Evolutionary conservation across 495 filamentous ascomycete species (phyloP), one percentile per base, ranked within the genome.

Genomic region (Neurospora tetraspora): DNA sequence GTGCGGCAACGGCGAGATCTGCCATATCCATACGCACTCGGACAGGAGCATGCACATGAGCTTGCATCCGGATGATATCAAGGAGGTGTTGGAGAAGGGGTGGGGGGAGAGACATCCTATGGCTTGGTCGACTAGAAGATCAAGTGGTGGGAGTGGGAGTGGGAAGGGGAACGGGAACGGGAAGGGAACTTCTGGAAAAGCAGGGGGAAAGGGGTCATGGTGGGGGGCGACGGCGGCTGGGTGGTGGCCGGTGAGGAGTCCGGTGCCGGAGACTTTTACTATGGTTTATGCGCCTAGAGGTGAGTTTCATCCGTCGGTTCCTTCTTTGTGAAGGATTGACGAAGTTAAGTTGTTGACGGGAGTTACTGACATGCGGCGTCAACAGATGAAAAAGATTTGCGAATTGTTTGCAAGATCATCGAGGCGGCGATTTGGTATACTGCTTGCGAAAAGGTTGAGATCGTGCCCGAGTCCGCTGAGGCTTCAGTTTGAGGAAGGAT

Each of bases 81-180:
- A 85, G 78, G 86, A 90, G 75, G 85, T 97, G 23, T 82, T 97
- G 40, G 89, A 94, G 72, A 89, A 88, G 59, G 92, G 93, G 23
- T 97, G 93, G 93, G 94, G 92, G n/a, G 88, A 97, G 80, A 85
- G 93, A n/a, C 93, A 97, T 81, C 92, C 92, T 1, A 85, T 97
- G 73, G 89, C 92, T 4, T 89, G 89, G 73, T 88, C 81, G 47
- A 27, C 47, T 12, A 14, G 20, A 5, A 14, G 20, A 5, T 36
- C 34, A 36, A 36, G 34, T 36, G 34, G 34, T 36, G 34, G 34
- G 53, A 16, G 53, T 31, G 53, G 43, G 9, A 3, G 16, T 47
- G 43, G 5, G 42, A n/a, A 18, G 2, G 42, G 7, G 18, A 45
- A 45, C 20, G 43, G 5, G 42, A n/a, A 18, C 0, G 42, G 7